A percentile compares a stretch with the other conserved stretches of the same genome.
phyloP scores from a whole-genome alignment of 768 basidiomycete genomes.

The Rhodotorula toruloides region DNA sequence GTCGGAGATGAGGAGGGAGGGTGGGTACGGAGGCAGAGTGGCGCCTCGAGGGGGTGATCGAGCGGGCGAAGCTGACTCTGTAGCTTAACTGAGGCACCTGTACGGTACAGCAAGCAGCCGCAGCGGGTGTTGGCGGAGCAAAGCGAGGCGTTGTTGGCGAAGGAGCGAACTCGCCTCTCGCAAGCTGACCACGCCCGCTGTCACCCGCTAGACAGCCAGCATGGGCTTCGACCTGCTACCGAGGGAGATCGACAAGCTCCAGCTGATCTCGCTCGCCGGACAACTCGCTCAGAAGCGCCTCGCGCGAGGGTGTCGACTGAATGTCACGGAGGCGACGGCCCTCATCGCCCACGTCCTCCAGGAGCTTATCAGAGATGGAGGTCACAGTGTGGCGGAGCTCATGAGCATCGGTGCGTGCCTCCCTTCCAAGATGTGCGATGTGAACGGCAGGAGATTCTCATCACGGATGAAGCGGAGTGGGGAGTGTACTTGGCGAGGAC shows the following conservation, averaged over 20 bases:
- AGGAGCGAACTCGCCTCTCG: neutral
- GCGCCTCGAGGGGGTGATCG: too few relatives aligned
- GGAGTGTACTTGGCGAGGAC: neutral
- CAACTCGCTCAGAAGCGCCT: conserved; percentile 88
- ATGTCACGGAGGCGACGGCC: conserved; percentile 78
- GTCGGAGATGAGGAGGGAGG: too few relatives aligned
- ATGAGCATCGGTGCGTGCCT: conserved; percentile 57
- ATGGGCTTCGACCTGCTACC: conserved; percentile 60
- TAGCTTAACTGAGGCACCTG: too few relatives aligned
- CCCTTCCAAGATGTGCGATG: neutral
- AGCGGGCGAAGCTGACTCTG: too few relatives aligned
- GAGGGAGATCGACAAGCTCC: conserved; percentile 66
- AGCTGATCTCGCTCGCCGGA: conserved; percentile 70
- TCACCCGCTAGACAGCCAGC: neutral
- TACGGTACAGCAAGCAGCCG: too few relatives aligned
- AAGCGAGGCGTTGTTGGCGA: too few relatives aligned
- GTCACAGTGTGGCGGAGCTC: conserved; percentile 75
- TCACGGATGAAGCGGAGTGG: neutral
- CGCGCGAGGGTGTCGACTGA: conserved; percentile 83
- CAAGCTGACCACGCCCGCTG: too few relatives aligned
- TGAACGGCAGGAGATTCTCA: neutral
- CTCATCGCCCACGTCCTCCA: conserved; percentile 89
- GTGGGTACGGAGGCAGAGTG: too few relatives aligned
- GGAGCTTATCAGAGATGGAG: conserved; percentile 88
- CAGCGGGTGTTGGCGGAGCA: too few relatives aligned